phyloP scores from a whole-genome alignment of 805 yeast genomes.

The Candida adriatica region DNA sequence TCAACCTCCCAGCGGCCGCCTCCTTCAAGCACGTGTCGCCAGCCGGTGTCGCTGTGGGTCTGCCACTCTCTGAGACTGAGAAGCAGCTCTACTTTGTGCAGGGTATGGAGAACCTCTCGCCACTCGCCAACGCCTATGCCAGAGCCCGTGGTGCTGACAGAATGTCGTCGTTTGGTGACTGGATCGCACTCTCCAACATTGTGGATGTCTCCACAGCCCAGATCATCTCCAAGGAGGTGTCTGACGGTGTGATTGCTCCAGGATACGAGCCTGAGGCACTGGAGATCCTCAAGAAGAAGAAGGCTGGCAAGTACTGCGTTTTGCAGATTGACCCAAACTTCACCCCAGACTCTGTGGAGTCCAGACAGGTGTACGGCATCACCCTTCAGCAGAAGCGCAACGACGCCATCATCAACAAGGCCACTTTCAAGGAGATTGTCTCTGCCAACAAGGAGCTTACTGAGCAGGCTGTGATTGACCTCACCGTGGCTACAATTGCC shows the following conservation, averaged over 20 bases:
- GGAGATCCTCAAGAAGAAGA: slow-evolving; percentile 81
- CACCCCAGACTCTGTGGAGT: slow-evolving; percentile 73
- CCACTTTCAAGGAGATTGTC: slow-evolving; percentile 87
- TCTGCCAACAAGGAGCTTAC: slow-evolving; percentile 81
- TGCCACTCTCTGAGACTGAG: slow-evolving; percentile 86
- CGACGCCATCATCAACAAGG: slow-evolving; percentile 89
- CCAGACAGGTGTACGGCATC: slow-evolving; percentile 94
- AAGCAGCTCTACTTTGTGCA: slow-evolving; percentile 93
- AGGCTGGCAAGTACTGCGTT: slow-evolving; percentile 95
- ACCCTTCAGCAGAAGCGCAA: slow-evolving; percentile 95
- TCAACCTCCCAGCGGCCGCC: slow-evolving; percentile 97
- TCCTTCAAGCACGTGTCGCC: slow-evolving; percentile 98
- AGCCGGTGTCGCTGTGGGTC: slow-evolving; percentile 97
- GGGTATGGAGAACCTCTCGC: slow-evolving; percentile 91
- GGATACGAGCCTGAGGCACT: slow-evolving; percentile 92
- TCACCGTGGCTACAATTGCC: slow-evolving; percentile 96
- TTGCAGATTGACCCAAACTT: slow-evolving; percentile 94
- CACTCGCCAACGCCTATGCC: slow-evolving; percentile 96
- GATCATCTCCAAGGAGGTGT: slow-evolving; percentile 94
- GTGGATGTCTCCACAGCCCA: slow-evolving; percentile 96
- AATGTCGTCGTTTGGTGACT: slow-evolving; percentile 99
- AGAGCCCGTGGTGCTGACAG: slow-evolving; percentile 99
- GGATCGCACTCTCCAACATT: slow-evolving; percentile 93
- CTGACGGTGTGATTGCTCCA: slow-evolving; percentile 99
- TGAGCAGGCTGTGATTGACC: slow-evolving; percentile 87